Base-by-base conservation (phyloP, 2,329 filamentous ascomycete genomes). In the Chaetomium sp. region DNA sequence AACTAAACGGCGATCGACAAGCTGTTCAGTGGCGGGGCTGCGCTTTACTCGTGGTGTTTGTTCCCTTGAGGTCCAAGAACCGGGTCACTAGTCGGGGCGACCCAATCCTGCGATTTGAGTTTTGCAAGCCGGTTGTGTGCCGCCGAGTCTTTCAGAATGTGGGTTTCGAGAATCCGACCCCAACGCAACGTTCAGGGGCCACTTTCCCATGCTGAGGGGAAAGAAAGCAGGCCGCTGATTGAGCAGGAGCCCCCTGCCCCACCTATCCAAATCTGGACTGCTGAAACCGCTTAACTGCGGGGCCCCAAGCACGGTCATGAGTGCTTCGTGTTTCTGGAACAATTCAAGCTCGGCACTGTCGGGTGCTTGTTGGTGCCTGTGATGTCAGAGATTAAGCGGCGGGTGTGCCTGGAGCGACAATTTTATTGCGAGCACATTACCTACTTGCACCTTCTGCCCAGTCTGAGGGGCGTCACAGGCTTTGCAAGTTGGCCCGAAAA, bases 251-350 rank as follows among this genome's bases (percentile, higher is more conserved):
- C 27, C 42, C 56, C n/a, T 58, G 42, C 42, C 56, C 56, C 42
- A 49, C 56, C 56, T 49, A 12, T 8, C 38, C 56, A n/a, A 58
- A 49, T 49, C 8, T 21, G 56, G 13, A 31, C 16, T 9, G 38
- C 56, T 58, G 56, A 58, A 58, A 58, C 56, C 25, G 56, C 56
- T 58, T 21, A 49, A 31, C 3, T 49, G 56, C 42, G 56, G 56
- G 56, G 56, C 42, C 23, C 16, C 38, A 31, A 8, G 25, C 42
- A 33, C 31, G 16, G 16, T n/a, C 19, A 2, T 4, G 2, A 7
- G 19, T 8, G 31, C 53, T 33, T n/a, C 4, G 31, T 12, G 19
- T 35, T 57, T 57, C 27, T 29, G 23, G 55, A 29, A n/a, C 35
- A 13, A 42, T 42, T 33, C 19, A 27, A 42, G 21, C 27, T 54